phyloP scores from a whole-genome alignment of 2,329 filamentous ascomycete species.

The Sarocladium oryzae region DNA sequence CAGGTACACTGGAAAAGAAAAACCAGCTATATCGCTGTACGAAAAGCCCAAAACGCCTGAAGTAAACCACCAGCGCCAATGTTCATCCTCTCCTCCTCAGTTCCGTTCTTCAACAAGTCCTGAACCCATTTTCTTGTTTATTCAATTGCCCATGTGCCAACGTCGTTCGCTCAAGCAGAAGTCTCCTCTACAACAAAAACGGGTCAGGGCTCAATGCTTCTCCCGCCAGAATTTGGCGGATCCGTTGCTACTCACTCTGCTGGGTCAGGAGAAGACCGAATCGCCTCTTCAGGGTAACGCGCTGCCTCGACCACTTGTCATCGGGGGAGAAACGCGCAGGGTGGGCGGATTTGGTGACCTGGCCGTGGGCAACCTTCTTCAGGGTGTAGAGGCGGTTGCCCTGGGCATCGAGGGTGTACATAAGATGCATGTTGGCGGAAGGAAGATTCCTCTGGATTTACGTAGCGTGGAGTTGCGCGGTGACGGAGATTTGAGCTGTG shows the following conservation, averaged over 20 bases:
- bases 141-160: neutral
- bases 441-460: neutral
- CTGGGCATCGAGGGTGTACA: slow-evolving; percentile 76
- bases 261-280: slow-evolving; percentile 85
- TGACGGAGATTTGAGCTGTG: neutral
- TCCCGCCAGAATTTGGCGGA: neutral
- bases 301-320: slow-evolving; percentile 96
- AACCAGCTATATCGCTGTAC: slow-evolving; percentile 1
- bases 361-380: slow-evolving; percentile 77
- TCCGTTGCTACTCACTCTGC: slow-evolving; percentile 42
- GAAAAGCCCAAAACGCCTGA: slow-evolving; percentile 9
- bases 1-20: neutral
- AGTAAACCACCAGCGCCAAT: slow-evolving; percentile 13
- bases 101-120: neutral
- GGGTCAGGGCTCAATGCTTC: slow-evolving; percentile 1
- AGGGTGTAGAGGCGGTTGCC: slow-evolving; percentile 94
- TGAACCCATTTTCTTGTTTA: neutral
- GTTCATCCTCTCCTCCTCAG: slow-evolving; percentile 6
- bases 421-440: slow-evolving; percentile 47
- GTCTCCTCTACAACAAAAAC: slow-evolving; percentile 17
- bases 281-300: slow-evolving; percentile 89
- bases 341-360: slow-evolving; percentile 93
- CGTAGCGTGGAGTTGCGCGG: neutral
- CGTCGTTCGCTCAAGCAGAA: neutral
- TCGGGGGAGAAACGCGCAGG: slow-evolving; percentile 95